Evolutionary conservation across 352 stramenopile genomes (phyloP).

Genomic region (Globisporangium megalacanthum): DNA sequence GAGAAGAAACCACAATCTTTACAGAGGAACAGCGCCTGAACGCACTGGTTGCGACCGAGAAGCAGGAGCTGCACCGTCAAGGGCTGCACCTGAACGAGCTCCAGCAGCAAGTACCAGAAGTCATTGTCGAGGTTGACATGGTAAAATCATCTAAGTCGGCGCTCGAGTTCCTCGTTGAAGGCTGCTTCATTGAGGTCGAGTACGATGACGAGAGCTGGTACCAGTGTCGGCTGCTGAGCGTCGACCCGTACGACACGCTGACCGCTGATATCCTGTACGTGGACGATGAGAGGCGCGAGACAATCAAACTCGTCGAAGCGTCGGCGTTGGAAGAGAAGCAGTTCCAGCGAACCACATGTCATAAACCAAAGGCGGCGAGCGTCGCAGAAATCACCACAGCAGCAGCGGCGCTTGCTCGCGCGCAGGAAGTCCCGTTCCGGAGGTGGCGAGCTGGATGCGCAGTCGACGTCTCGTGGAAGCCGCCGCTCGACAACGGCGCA

Average conservation of each 20-base stretch:
- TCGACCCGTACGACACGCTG: slow-evolving; percentile 58
- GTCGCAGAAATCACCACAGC: slow-evolving; percentile 42
- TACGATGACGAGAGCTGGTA: slow-evolving; percentile 76
- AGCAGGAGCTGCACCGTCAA: slow-evolving; percentile 30
- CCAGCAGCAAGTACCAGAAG: slow-evolving; percentile 62
- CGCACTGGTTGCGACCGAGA: slow-evolving; percentile 34
- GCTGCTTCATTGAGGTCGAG: slow-evolving; percentile 54
- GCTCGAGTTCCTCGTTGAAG: slow-evolving; percentile 60
- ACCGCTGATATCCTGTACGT: slow-evolving; percentile 58
- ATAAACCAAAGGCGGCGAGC: slow-evolving; percentile 18
- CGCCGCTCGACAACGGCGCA: slow-evolving; percentile 53
- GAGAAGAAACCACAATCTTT: slow-evolving; percentile 45
- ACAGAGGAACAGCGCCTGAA: slow-evolving; percentile 43
- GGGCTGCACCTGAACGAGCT: slow-evolving; percentile 38
- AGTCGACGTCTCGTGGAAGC: slow-evolving; percentile 65
- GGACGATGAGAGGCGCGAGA: slow-evolving; percentile 58
- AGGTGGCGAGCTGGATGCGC: slow-evolving; percentile 64
- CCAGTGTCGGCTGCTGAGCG: slow-evolving; percentile 39
- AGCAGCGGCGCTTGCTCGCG: slow-evolving; percentile 27
- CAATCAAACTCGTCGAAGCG: slow-evolving; percentile 51
- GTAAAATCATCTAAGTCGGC: slow-evolving; percentile 41
- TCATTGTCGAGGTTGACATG: slow-evolving; percentile 44
- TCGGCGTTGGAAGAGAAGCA: slow-evolving; percentile 22
- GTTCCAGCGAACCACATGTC: slow-evolving; percentile 10
- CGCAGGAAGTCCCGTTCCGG: slow-evolving; percentile 51